phyloP scores from a whole-genome alignment of 2,329 filamentous ascomycete species.

The Cladophialophora exuberans region DNA sequence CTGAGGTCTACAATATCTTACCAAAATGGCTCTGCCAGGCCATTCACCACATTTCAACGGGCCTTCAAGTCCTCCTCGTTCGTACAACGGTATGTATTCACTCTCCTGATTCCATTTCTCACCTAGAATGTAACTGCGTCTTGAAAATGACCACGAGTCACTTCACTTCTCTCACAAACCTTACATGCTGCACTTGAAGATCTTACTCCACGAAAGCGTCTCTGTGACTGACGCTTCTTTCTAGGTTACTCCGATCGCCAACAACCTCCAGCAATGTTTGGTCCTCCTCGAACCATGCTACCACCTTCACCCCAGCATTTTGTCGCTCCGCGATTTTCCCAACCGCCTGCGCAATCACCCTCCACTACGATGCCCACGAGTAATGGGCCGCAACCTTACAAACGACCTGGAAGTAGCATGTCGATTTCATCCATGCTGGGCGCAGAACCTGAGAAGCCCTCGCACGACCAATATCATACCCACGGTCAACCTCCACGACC shows the following conservation, averaged over 20 bases:
- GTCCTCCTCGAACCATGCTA: conserved; percentile 27
- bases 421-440: conserved; percentile 75
- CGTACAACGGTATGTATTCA: conserved; percentile 28
- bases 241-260: conserved; percentile 31
- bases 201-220: not conserved
- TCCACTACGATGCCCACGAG: conserved; percentile 12
- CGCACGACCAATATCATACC: conserved; percentile 45
- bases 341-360: conserved; percentile 24
- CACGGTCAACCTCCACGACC: conserved; percentile 45
- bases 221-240: conserved; percentile 10
- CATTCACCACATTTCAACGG: conserved; percentile 31
- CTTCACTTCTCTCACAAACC: conserved; percentile 9
- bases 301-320: conserved; percentile 31
- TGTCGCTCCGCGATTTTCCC: conserved; percentile 25
- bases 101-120: not conserved
- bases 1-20: not conserved
- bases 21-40: conserved; percentile 32
- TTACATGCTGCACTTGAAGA: conserved; percentile 4
- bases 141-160: conserved; percentile 8
- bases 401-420: conserved; percentile 66
- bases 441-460: conserved; percentile 50
- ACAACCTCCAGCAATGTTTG: conserved; percentile 28
- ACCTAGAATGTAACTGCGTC: not conserved
- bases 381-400: conserved; percentile 25
- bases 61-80: conserved; percentile 29